Base-by-base conservation (phyloP, 768 basidiomycete species). In the Suillus luteus region DNA sequence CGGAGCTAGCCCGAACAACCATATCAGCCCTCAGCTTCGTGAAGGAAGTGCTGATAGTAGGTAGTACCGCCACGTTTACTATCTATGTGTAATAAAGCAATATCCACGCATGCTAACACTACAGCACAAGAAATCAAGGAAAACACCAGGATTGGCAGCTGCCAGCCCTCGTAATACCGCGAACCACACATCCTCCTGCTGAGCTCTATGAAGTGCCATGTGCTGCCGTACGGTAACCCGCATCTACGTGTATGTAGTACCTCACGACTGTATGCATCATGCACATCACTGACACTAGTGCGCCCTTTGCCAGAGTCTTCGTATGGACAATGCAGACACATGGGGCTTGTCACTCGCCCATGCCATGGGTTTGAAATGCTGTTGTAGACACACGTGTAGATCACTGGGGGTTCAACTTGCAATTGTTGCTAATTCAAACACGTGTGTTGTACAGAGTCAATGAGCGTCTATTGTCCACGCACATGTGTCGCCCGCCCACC, bases 1-100 rank as follows among this genome's bases (percentile, higher is more conserved):
- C 46, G 46, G 46, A 48, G 12, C 46, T 22, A 48, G 12, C 46
- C 22, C 22, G 46, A 27, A 51, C 8, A 7, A 27, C 15, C 49
- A 51, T 51, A 51, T 51, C 49, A 31, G 31, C 27, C 15, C 49
- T 27, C 49, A 51, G 24, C 49, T 51, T 51, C 48, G 48, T 27
- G 14, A 49, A 49, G 14, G 7, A 27, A 51, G 49, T 24, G 14
- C 14, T 49, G 48, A 49, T 24, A 5, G 15, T 14, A 49, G 48
- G 24, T 27, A 27, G 48, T 27, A 14, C 24, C 48, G 31, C 3
- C 31, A 49, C 48, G 22, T 48, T 24, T 24, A n/a, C n/a, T n/a
- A 48, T 48, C 46, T 14, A 48, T 22, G 43, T 24, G 24, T 49
- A 22, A 49, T 24, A 15, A 24, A 24, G 22, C 48, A 27, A 49